Evolutionary conservation across 2,329 filamentous ascomycete genomes (phyloP).

Genomic region (Fusarium continuum): DNA sequence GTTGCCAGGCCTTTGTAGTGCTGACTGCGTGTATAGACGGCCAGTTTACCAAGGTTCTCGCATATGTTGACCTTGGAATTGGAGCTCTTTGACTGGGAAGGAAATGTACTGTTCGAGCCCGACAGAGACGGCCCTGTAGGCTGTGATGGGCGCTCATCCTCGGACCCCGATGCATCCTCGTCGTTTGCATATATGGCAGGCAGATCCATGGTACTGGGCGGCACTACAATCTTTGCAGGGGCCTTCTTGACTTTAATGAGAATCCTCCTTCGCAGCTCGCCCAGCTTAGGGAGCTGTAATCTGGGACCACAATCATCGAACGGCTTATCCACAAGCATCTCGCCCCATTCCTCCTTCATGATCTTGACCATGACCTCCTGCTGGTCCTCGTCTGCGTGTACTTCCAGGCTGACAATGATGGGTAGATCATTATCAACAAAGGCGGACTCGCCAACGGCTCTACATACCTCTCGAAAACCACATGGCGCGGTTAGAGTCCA

Average conservation of each 20-base stretch:
- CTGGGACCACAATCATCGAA: conserved; percentile 61
- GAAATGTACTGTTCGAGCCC: conserved; percentile 10
- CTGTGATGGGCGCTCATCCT: conserved; percentile 52
- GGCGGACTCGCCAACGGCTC: conserved; percentile 78
- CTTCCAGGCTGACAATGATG: conserved; percentile 90
- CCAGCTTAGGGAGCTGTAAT: conserved; percentile 72
- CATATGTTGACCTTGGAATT: conserved; percentile 72
- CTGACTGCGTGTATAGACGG: conserved; percentile 87
- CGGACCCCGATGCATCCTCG: conserved; percentile 54
- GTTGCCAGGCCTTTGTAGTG: conserved; percentile 79
- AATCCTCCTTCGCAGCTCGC: conserved; percentile 80
- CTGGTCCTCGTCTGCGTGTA: conserved; percentile 83
- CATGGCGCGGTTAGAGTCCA: conserved; percentile 89
- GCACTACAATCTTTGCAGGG: conserved; percentile 47
- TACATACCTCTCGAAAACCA: conserved; percentile 86
- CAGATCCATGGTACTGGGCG: conserved; percentile 47
- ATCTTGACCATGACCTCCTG: conserved; percentile 94
- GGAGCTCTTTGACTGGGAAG: conserved; percentile 42
- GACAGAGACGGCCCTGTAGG: conserved; percentile 22
- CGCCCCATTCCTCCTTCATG: conserved; percentile 88
- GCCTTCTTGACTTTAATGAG: conserved; percentile 81
- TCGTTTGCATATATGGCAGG: conserved; percentile 44
- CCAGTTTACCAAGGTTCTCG: conserved; percentile 75
- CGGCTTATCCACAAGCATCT: conserved; percentile 71
- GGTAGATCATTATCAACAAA: conserved; percentile 81